A percentile compares a stretch with the other conserved stretches of the same genome.
Conservation (phyloP, 2,329 filamentous ascomycete genomes). For the Penicillium rolfsii region DNA sequence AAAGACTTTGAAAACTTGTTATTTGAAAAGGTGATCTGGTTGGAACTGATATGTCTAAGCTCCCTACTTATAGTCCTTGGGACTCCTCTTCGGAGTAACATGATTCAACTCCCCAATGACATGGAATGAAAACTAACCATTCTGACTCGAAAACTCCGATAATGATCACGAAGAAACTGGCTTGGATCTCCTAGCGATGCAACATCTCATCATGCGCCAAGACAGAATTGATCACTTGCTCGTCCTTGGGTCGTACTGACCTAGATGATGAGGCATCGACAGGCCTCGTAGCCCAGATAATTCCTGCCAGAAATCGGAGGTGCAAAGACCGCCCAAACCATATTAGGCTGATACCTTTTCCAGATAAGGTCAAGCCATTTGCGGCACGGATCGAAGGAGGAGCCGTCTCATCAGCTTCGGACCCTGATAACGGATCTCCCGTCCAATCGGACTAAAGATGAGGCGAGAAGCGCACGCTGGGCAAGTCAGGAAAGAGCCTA, state of each 20-base stretch:
- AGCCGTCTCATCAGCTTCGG: not conserved
- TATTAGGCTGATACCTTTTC: no score
- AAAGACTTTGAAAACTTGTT: not conserved
- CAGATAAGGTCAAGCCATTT: constrained; percentile 1
- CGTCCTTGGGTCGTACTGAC: constrained; percentile 25
- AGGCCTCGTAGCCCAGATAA: constrained; percentile 14
- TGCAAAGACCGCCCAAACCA: not conserved
- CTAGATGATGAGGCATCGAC: constrained; percentile 9
- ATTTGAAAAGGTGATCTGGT: not conserved
- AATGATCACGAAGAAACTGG: constrained; percentile 6
- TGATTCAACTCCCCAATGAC: not conserved
- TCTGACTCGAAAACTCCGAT: not conserved
- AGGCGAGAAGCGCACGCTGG: not conserved
- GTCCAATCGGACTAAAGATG: not conserved
- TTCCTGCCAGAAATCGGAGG: not conserved
- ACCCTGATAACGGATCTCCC: not conserved
- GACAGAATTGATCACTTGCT: constrained; percentile 14
- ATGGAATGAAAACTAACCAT: not conserved
- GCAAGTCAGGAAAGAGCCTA: not conserved
- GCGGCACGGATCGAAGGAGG: not conserved
- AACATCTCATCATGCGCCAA: constrained; percentile 30
- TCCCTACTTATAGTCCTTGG: constrained; percentile 2
- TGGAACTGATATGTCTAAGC: not conserved
- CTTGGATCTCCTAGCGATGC: constrained; percentile 25
- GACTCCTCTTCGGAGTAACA: not conserved